phyloP scores from a whole-genome alignment of 2,329 filamentous ascomycete species.

The Trichoderma cornu-damae region DNA sequence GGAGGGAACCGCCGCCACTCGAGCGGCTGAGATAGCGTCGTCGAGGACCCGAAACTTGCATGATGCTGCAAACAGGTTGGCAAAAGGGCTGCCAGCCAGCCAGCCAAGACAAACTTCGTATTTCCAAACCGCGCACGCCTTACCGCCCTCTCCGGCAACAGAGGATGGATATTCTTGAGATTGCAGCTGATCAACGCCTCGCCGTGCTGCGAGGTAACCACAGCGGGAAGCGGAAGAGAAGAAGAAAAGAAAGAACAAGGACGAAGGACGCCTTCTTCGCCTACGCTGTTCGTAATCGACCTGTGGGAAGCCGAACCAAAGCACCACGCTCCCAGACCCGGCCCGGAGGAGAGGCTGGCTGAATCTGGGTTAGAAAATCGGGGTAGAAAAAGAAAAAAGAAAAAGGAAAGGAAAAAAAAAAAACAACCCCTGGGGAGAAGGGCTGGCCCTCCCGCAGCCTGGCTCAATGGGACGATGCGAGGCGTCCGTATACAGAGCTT shows the following conservation, averaged over 20 bases:
- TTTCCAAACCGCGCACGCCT: not conserved
- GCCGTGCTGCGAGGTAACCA: not conserved
- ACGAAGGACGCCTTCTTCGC: not conserved
- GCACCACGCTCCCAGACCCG: too few species aligned
- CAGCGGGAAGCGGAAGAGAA: not conserved
- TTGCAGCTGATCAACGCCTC: not conserved
- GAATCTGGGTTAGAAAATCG: not conserved
- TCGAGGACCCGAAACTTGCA: slow-evolving; percentile 6
- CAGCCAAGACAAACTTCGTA: slow-evolving; percentile 6
- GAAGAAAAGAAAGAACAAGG: not conserved
- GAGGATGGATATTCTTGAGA: not conserved
- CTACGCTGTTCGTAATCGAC: too few species aligned
- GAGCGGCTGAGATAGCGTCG: slow-evolving; percentile 8
- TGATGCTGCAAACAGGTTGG: slow-evolving; percentile 3
- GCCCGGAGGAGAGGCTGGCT: too few species aligned
- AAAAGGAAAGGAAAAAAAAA: too few species aligned
- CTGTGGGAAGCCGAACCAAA: not conserved
- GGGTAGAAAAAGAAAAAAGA: too few species aligned
- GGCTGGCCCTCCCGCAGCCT: not conserved
- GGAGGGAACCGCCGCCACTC: not conserved
- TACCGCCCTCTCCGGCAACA: not conserved
- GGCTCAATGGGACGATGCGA: not conserved
- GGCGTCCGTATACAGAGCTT: slow-evolving; percentile 1
- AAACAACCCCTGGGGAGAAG: not conserved
- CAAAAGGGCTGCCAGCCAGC: not conserved